Base-by-base conservation (phyloP, 768 basidiomycete species). In the Hericium erinaceus region DNA sequence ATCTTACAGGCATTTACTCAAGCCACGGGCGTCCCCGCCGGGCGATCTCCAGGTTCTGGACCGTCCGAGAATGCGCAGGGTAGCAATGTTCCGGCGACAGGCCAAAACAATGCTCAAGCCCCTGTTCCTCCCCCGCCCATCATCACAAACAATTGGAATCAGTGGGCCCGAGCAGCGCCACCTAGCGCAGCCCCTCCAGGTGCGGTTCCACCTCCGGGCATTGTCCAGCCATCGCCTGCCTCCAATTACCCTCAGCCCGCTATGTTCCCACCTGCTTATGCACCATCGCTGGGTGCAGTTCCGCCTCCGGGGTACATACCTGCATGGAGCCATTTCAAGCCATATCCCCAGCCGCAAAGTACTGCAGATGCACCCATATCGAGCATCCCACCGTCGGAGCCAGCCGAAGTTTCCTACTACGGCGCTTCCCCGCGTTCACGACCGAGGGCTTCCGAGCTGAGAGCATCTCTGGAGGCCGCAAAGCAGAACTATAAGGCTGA, bases 401-500 rank as follows among this genome's bases (percentile, higher is more conserved):
- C 61, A 4, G 54, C 60, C 11, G 60, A 61, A 10, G 62, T 62
- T 20, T 62, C 60, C n/a, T 63, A 59, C 40, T 62, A 63, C 46
- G 50, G 40, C 7, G 58, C 58, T 46, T 52, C 62, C 6, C 18
- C 60, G n/a, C 58, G 44, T 18, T 53, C 51, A 52, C 52, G 55
- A 38, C 41, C 13, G 13, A 40, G 39, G 46, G 54, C 56, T 2
- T 55, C 57, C 15, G 65, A 63, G 15, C 51, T 60, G 37, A 71
- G 61, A 62, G 64, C 68, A 15, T 59, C 64, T 33, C 78, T 89
- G 3, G 82, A 89, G 64, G 79, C 73, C 18, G 86, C 88, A 0
- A 91, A 88, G 63, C 74, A 73, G 26, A 70, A 71, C 22, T 91
- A 91, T 68, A 86, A 81, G 69, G 75, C 74, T 1, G 80, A 83